Conservation (phyloP, 2,329 filamentous ascomycete genomes). For the Mycocentrospora acerina region DNA sequence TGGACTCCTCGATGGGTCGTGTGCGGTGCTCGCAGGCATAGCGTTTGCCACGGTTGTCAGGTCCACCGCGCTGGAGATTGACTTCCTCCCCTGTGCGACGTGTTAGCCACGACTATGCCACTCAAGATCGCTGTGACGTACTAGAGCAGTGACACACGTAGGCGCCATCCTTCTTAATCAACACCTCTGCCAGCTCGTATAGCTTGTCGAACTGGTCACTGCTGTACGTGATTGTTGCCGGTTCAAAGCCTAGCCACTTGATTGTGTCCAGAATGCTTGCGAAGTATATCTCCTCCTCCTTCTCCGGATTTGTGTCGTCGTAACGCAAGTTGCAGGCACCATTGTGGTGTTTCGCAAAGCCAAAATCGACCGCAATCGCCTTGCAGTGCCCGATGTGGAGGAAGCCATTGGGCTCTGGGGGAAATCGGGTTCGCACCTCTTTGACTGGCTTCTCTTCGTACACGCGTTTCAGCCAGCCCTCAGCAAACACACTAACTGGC, state of each 20-base stretch:
- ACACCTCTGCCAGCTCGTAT: conserved; percentile 84
- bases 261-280: conserved; percentile 86
- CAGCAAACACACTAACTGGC: conserved; percentile 47
- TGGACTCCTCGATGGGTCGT: conserved; percentile 71
- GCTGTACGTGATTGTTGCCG: conserved; percentile 77
- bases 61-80: conserved; percentile 82
- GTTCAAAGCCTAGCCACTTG: conserved; percentile 82
- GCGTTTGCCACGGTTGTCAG: conserved; percentile 66
- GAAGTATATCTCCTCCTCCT: conserved; percentile 89
- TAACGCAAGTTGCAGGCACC: conserved; percentile 78
- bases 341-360: conserved; percentile 82
- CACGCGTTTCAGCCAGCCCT: conserved; percentile 53
- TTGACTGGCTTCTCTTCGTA: conserved; percentile 53
- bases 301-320: conserved; percentile 94
- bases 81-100: conserved; percentile 67
- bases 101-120: conserved; percentile 19
- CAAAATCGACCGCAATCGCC: conserved; percentile 95
- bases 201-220: conserved; percentile 88
- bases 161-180: conserved; percentile 69
- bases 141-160: conserved; percentile 85
- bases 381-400: conserved; percentile 94
- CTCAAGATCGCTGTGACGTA: conserved; percentile 26
- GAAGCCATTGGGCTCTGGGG: conserved; percentile 78
- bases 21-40: conserved; percentile 81
- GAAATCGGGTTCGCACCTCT: conserved; percentile 52